A percentile compares a stretch with the other conserved stretches of the same genome.
Conservation (phyloP, 345 rosid genomes). For the Geranium brycei region DNA sequence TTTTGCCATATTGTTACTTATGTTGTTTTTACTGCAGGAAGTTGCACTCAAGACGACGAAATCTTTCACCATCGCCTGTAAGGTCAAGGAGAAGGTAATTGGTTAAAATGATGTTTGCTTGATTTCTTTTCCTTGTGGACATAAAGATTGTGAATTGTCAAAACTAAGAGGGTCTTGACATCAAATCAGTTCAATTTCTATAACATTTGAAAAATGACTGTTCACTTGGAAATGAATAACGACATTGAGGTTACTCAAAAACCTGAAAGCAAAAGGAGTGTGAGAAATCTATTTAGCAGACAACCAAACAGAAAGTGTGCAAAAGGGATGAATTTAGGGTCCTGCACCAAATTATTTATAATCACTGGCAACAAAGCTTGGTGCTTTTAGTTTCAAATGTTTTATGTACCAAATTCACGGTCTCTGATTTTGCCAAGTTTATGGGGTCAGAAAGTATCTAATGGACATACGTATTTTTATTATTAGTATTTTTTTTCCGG, state of each 20-base stretch:
- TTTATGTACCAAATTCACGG: not conserved
- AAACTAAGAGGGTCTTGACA: not conserved
- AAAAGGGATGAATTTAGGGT: not conserved
- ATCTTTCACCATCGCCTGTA: conserved; percentile 63
- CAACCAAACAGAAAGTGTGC: not conserved
- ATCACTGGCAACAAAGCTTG: too few species aligned
- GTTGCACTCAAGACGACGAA: conserved; percentile 38
- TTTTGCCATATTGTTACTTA: conserved; percentile 10
- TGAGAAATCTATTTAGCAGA: too few species aligned
- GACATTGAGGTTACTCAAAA: not conserved
- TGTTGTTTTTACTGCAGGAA: conserved; percentile 38
- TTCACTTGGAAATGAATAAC: not conserved
- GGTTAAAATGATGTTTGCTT: conserved; percentile 11
- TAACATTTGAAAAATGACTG: not conserved
- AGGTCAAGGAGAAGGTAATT: conserved; percentile 82
- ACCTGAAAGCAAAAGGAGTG: not conserved
- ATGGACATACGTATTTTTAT: not conserved
- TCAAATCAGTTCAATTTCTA: not conserved
- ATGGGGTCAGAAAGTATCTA: not conserved
- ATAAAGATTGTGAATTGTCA: not conserved
- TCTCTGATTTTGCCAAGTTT: not conserved
- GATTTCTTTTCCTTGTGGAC: conserved; percentile 4
- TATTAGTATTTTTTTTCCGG: not conserved
- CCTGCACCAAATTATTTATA: not conserved
- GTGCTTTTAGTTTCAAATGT: too few species aligned